Evolutionary conservation across 805 yeast species (phyloP), one percentile per base, ranked within the genome.

Genomic region (Ogataea pilisensis): DNA sequence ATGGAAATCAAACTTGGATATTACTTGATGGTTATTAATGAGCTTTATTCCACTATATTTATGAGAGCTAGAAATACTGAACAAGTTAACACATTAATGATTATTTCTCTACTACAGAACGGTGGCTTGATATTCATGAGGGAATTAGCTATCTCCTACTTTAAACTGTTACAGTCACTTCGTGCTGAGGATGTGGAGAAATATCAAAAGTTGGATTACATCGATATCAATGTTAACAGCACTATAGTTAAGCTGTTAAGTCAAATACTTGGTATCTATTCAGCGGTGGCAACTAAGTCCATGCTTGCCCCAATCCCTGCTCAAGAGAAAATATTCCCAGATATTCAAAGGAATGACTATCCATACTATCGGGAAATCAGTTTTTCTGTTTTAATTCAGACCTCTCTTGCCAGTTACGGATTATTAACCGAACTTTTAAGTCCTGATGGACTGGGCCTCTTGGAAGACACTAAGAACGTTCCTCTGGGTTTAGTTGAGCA

Each of bases 91-190:
- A 66, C 75, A 0, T 52, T 75, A 0, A 57, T 76, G 45, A 58
- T 65, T 2, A 65, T 79, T 19, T 55, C 72, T n/a, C 69, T 80
- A 34, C 62, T 79, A 41, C 81, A 80, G 50, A 54, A 63, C 31
- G 75, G 73, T 8, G 80, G 80, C 4, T 71, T 70, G 41, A 51
- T 59, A 3, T 50, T 47, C 5, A 52, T 71, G 34, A 60, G 59
- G 31, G 57, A 63, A 4, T 34, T 56, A 8, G 54, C 58, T 2
- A 27, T 49, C 13, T 42, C 45, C 30, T 50, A 62, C 50, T 34
- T 48, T 43, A 24, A 41, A 19, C 4, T 46, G 39, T 31, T 70
- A 51, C 59, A 44, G 24, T 14, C 43, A 17, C 40, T 50, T 46
- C 31, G 53, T 43, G 11, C 36, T 21, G 39, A 45, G 21, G 49